A percentile compares a stretch with the other conserved stretches of the same genome.
Conservation (phyloP, 2,329 filamentous ascomycete species). For the Ophiostoma perfectum region DNA sequence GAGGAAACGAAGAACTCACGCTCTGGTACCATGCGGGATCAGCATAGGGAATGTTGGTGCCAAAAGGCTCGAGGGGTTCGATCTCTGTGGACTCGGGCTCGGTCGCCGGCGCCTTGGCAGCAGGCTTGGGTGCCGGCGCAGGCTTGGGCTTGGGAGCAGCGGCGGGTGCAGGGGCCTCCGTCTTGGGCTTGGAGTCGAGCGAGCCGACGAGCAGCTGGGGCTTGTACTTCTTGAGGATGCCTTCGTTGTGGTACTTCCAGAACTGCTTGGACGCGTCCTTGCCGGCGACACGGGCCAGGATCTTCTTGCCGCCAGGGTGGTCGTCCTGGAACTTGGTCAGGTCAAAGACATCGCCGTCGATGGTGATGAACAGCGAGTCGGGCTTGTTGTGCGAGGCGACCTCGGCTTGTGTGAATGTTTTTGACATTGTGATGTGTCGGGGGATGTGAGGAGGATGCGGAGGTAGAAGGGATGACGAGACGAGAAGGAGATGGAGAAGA, state of each 20-base stretch:
- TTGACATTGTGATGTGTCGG: constrained; percentile 59
- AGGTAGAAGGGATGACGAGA: background rate
- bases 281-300: constrained; percentile 56
- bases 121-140: constrained; percentile 30
- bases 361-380: constrained; percentile 78
- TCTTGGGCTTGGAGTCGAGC: constrained; percentile 75
- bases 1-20: constrained; percentile 47
- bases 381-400: constrained; percentile 89
- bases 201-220: constrained; percentile 75
- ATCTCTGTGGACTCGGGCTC: constrained; percentile 19
- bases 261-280: constrained; percentile 64
- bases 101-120: constrained; percentile 32
- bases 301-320: constrained; percentile 69
- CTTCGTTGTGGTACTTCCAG: constrained; percentile 77
- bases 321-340: constrained; percentile 83
- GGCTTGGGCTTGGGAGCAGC: constrained; percentile 35
- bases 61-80: constrained; percentile 77
- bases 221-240: constrained; percentile 82
- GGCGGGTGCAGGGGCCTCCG: constrained; percentile 42
- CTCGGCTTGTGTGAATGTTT: constrained; percentile 76
- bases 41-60: constrained; percentile 80
- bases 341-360: constrained; percentile 95
- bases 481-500: constrained; percentile 3
- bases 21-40: constrained; percentile 95
- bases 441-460: background rate